Percentiles rank a stretch among this genome's conserved stretches.
Evolutionary conservation across 2,329 filamentous ascomycete genomes (phyloP).

Genomic region (Calonectria honghensis): DNA sequence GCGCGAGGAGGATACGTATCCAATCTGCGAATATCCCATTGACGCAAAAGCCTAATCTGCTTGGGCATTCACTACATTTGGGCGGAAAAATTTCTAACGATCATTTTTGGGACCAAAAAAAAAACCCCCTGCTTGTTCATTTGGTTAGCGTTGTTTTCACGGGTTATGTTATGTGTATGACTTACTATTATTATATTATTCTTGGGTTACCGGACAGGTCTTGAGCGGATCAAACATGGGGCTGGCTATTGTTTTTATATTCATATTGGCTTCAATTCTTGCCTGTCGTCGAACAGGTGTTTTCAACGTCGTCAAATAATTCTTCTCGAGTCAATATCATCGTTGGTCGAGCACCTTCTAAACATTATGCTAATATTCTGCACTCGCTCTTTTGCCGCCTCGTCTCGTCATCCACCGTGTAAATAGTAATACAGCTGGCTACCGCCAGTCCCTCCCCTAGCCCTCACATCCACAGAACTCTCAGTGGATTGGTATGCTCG

Average conservation of each 20-base stretch:
- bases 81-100: conserved; percentile 8
- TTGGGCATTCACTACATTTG: not conserved
- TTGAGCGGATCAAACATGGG: conserved; percentile 12
- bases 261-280: conserved; percentile 7
- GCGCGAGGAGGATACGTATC: conserved; percentile 22
- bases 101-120: conserved; percentile 17
- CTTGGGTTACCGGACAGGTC: conserved; percentile 23
- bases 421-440: not conserved
- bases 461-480: not conserved
- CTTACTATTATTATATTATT: conserved; percentile 26
- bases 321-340: conserved; percentile 4
- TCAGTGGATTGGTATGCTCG: conserved; percentile 18
- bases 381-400: conserved; percentile 27
- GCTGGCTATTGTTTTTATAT: conserved; percentile 16
- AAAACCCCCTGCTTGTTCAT: not conserved
- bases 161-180: conserved; percentile 19
- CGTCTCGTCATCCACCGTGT: not conserved
- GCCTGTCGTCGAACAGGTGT: conserved; percentile 8
- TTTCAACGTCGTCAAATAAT: conserved; percentile 15
- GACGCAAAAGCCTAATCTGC: not conserved
- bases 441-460: not conserved
- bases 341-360: conserved; percentile 13
- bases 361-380: conserved; percentile 25
- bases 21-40: conserved; percentile 31
- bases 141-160: conserved; percentile 17